Conservation (phyloP, 768 basidiomycete genomes). For the Hygrocybe punicea region DNA sequence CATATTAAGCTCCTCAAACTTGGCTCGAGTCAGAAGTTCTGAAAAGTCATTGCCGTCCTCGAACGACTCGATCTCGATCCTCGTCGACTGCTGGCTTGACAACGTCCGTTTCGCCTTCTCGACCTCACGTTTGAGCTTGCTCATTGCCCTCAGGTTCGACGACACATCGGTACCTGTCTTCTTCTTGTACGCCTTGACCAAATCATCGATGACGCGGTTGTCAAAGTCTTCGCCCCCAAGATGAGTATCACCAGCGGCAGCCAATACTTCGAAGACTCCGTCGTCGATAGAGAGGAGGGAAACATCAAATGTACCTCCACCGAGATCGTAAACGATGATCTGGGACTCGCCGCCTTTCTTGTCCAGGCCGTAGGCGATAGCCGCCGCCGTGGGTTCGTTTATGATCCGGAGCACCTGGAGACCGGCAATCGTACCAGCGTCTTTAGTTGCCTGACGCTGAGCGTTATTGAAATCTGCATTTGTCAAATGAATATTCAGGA, state of each 20-base stretch:
- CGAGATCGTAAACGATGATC: conserved; percentile 97
- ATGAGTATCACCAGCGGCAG: conserved; percentile 97
- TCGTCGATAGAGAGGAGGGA: conserved; percentile 94
- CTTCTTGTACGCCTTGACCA: conserved; percentile 93
- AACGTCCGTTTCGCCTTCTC: conserved; percentile 95
- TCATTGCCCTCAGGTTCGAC: conserved; percentile 76
- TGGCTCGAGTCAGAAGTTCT: conserved; percentile 95
- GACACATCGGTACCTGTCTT: conserved; percentile 83
- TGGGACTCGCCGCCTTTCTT: conserved; percentile 92
- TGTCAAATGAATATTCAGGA: conserved; percentile 12
- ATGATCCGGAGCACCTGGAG: conserved; percentile 98
- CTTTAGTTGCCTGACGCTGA: conserved; percentile 97
- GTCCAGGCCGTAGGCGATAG: conserved; percentile 97
- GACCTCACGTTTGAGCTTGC: conserved; percentile 90
- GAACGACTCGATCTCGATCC: conserved; percentile 94
- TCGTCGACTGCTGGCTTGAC: conserved; percentile 83
- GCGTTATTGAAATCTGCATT: conserved; percentile 92
- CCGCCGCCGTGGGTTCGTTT: conserved; percentile 97
- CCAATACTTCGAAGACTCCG: conserved; percentile 93
- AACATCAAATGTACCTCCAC: conserved; percentile 98
- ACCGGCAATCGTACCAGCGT: conserved; percentile 95
- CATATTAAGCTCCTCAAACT: conserved; percentile 98
- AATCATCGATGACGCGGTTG: conserved; percentile 87
- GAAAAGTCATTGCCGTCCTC: conserved; percentile 96
- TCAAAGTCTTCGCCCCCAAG: conserved; percentile 97